Conservation (phyloP, 2,329 filamentous ascomycete species). For the Leptographium procerum region DNA sequence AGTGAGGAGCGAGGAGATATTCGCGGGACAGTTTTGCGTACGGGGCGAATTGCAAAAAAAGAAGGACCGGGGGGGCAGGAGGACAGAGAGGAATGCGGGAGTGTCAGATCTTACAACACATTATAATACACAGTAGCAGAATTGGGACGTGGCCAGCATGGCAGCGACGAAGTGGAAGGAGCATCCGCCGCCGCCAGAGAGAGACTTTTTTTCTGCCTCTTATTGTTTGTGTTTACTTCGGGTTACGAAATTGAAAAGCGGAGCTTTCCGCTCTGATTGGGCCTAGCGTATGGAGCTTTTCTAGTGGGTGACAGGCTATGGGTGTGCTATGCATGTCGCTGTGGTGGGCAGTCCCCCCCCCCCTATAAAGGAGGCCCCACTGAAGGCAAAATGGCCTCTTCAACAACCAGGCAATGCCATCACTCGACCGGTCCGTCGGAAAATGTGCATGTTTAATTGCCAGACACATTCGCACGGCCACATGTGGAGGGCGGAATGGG, state of each 20-base stretch:
- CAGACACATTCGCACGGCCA: neutral
- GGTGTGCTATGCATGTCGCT: neutral
- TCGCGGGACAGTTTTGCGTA: neutral
- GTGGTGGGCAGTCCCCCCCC: neutral
- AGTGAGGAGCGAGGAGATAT: neutral
- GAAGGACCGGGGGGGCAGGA: neutral
- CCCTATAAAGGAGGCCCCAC: neutral
- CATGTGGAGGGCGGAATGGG: neutral
- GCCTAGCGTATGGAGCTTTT: neutral
- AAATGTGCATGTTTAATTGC: neutral
- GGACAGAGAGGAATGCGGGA: neutral
- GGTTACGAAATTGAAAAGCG: constrained; percentile 1
- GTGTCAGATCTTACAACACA: neutral
- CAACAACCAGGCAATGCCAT: neutral
- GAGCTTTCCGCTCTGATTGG: neutral
- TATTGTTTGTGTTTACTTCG: constrained; percentile 1
- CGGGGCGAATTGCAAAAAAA: neutral
- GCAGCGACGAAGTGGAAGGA: neutral
- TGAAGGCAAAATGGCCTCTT: neutral
- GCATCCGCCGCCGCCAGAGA: neutral
- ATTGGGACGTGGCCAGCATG: neutral
- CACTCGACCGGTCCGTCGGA: neutral
- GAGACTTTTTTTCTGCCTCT: neutral
- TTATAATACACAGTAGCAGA: too few species aligned
- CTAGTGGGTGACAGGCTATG: neutral